Conservation (phyloP, 2,329 filamentous ascomycete genomes). For the Claviceps maximensis region DNA sequence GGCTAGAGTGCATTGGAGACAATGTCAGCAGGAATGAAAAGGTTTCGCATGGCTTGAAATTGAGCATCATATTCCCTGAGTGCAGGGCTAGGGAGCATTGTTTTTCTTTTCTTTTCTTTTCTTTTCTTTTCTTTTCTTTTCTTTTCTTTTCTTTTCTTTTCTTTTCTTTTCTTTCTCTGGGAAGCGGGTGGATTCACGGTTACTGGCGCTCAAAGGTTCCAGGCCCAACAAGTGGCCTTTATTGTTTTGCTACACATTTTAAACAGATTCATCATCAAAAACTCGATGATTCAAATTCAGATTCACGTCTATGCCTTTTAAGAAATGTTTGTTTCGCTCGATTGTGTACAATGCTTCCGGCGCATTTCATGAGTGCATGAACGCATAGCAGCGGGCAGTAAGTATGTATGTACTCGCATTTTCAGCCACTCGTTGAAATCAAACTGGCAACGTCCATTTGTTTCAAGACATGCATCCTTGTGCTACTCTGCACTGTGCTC, state of each 20-base stretch:
- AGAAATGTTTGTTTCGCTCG: no score
- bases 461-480: no score
- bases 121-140: neutral
- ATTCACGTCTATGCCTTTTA: neutral
- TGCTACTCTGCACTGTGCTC: neutral
- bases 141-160: neutral
- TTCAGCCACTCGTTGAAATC: no score
- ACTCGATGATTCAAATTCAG: neutral
- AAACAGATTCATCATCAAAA: neutral
- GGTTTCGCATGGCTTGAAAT: neutral
- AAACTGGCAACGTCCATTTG: no score
- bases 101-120: neutral
- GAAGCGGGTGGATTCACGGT: conserved; percentile 2
- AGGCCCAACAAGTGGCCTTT: conserved; percentile 1
- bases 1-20: conserved; percentile 11
- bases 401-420: no score
- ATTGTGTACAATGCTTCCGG: no score
- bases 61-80: neutral
- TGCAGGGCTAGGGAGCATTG: conserved; percentile 3
- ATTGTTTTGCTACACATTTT: neutral
- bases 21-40: conserved; percentile 6
- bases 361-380: no score
- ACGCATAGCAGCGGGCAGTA: no score
- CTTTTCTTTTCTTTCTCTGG: neutral
- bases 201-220: conserved; percentile 6